Evolutionary conservation across 2,329 filamentous ascomycete species (phyloP), one percentile per base, ranked within the genome.

Genomic region (Pyrenophora seminiperda): DNA sequence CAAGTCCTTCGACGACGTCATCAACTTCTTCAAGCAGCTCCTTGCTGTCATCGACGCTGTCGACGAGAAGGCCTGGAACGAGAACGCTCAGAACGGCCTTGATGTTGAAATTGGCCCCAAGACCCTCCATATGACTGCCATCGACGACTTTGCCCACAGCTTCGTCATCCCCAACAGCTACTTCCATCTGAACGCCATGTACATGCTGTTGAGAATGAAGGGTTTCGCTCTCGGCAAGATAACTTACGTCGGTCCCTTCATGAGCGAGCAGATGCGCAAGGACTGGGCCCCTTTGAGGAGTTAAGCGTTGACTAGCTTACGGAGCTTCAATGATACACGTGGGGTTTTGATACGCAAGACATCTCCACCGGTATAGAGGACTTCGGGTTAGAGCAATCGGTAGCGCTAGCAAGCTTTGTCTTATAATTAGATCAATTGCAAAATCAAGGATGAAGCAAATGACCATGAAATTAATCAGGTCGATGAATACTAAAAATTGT

Each of bases 141-240:
- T 60, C n/a, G 50, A 44, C 9, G 57, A 59, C 19, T 59, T 53
- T 31, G 49, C 50, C n/a, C 45, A 51, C 30, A 27, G 42, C 22
- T 65, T 63, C 24, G 52, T 45, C 5, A 29, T 65, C 4, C 62
- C 62, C 11, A 65, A 65, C 50, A 39, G 53, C 32, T 65, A 59
- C 32, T 65, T 65, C 45, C 60, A 65, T 38, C 50, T 63, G 22
- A 65, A 63, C 37, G 45, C 58, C 11, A 60, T 65, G 49, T 65
- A 65, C 38, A 63, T 62, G 62, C 30, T 62, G 14, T 17, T 65
- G 20, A 57, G 62, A 31, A 55, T 39, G 14, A 56, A 50, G 11
- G 62, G 62, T 1, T 63, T 63, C 41, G 44, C 34, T 15, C 41
- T 65, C 10, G 60, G 62, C 4, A 65, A 65, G 45, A 6, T 27